phyloP scores from a whole-genome alignment of 2,329 filamentous ascomycete genomes.

The Penicillium brevicompactum region DNA sequence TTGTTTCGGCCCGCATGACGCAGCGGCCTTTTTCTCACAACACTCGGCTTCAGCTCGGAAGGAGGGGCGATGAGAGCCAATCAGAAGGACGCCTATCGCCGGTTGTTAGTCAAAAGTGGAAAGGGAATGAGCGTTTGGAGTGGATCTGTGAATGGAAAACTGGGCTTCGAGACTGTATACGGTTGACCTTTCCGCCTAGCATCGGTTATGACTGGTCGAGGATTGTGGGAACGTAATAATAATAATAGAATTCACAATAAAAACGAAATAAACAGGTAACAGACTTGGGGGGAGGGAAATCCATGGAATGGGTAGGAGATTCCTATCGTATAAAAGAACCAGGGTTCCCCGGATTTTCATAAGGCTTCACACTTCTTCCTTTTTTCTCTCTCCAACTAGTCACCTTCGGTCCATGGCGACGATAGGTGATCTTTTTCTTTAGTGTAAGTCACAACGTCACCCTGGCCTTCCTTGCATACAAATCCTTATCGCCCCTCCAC shows the following conservation, averaged over 20 bases:
- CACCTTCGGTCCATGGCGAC: slow-evolving; percentile 25
- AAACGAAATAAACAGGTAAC: background rate
- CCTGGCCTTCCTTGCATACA: slow-evolving; percentile 8
- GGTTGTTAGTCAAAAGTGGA: slow-evolving; percentile 25
- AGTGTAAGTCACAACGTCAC: background rate
- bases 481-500: background rate
- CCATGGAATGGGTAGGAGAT: background rate
- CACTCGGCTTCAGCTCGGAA: slow-evolving; percentile 22
- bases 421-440: slow-evolving; percentile 18
- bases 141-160: slow-evolving; percentile 16
- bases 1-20: slow-evolving; percentile 32
- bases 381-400: slow-evolving; percentile 4
- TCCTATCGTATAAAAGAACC: slow-evolving; percentile 15
- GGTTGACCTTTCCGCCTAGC: slow-evolving; percentile 18
- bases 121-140: slow-evolving; percentile 18
- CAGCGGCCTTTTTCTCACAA: slow-evolving; percentile 24
- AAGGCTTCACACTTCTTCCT: background rate
- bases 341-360: slow-evolving; percentile 26
- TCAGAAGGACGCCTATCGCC: slow-evolving; percentile 18
- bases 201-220: slow-evolving; percentile 24
- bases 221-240: background rate
- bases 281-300: background rate
- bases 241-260: slow-evolving; percentile 1
- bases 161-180: slow-evolving; percentile 21
- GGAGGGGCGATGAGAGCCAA: slow-evolving; percentile 24